Base-by-base conservation (phyloP, 306 rosid species). In the Quercus wislizeni region DNA sequence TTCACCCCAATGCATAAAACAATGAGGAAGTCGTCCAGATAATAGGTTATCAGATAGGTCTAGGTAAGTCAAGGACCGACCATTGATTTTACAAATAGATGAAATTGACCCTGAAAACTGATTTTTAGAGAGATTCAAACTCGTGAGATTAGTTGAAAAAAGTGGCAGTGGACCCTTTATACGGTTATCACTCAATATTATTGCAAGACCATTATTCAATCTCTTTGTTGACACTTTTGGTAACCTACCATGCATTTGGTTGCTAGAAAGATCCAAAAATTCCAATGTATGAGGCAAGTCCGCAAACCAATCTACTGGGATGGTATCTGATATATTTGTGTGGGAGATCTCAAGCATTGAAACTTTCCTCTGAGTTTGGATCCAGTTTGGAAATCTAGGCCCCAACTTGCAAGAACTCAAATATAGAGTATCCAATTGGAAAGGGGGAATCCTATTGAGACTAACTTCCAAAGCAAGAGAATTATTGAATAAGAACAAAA, bases 201-300 rank as follows among this genome's bases (percentile, higher is more conserved):
- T 79, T 74, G 30, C 2, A 27, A 27, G 30, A 70, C 74, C 1
- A 2, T 62, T 5, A 62, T 54, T 69, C n/a, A n/a, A n/a, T n/a
- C n/a, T n/a, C n/a, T n/a, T n/a, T n/a, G 70, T 43, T 7, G 51
- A 76, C 35, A 11, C 49, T n/a, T 83, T 23, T 1, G 75, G 80
- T 55, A 83, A 69, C 20, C 30, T 12, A 3, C 86, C 86, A 41
- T n/a, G n/a, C 11, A 86, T 51, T 18, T 31, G 62, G 35, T 83
- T 86, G 2, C 4, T 17, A 4, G 87, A 83, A 75, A 86, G 83
- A 63, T 77, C 63, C 41, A 86, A 18, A 19, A 23, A 10, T 43
- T 2, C 2, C 2, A 43, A 43, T 1, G 51, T 43, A 43, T 3
- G 12, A 8, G 51, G 51, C 13, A 43, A 13, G 13, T 43, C 0